Conservation (phyloP, 2,329 filamentous ascomycete species). For the Akanthomyces lecanii region DNA sequence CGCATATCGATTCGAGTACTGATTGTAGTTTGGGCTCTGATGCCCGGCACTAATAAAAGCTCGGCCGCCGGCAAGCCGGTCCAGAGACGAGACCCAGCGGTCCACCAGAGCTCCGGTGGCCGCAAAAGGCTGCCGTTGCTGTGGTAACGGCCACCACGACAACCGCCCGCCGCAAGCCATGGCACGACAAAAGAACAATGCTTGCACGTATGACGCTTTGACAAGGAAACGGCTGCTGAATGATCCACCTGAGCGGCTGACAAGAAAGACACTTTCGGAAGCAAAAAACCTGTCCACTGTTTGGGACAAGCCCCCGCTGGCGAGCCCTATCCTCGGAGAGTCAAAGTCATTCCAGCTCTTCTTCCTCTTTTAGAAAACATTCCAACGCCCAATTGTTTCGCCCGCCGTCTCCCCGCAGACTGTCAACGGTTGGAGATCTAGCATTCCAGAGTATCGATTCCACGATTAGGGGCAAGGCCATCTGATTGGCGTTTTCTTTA, state of each 20-base stretch:
- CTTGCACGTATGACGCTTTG: neutral
- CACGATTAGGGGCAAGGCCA: neutral
- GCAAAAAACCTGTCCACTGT: neutral
- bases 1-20: too few species aligned
- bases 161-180: slow-evolving; percentile 4
- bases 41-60: neutral
- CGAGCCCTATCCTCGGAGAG: neutral
- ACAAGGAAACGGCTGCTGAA: neutral
- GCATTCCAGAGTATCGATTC: neutral
- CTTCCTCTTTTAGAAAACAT: neutral
- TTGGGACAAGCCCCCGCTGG: neutral
- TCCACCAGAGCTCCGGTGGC: neutral
- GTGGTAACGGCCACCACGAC: slow-evolving; percentile 10
- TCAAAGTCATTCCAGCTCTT: neutral
- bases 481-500: neutral
- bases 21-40: neutral
- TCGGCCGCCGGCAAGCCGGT: neutral
- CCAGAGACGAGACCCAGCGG: neutral
- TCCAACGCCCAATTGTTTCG: neutral
- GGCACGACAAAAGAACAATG: neutral
- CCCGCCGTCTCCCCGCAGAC: neutral
- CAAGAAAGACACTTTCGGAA: neutral
- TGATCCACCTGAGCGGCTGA: neutral
- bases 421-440: neutral
- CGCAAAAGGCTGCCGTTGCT: neutral